A percentile compares a stretch with the other conserved stretches of the same genome.
Evolutionary conservation across 805 yeast species (phyloP).

Genomic region (Ogataea dorogensis): DNA sequence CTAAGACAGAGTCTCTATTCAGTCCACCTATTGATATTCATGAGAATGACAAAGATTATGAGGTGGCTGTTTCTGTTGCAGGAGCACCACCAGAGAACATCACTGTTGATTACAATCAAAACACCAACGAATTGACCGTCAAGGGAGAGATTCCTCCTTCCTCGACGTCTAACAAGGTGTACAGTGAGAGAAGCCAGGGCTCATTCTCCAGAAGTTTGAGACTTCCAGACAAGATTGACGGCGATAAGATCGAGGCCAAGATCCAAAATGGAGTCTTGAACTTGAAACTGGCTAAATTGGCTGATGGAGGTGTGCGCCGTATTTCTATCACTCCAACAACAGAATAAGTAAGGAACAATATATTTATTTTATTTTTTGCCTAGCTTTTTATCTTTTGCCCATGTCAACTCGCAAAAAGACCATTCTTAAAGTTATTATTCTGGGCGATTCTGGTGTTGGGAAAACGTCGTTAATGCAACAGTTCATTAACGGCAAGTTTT

Average conservation of each 20-base stretch:
- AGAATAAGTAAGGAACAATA: too few relatives aligned
- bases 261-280: slow-evolving; percentile 43
- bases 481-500: slow-evolving; percentile 90
- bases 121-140: slow-evolving; percentile 41
- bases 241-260: slow-evolving; percentile 44
- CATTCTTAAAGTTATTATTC: slow-evolving; percentile 78
- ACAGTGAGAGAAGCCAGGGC: slow-evolving; percentile 25
- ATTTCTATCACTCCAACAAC: slow-evolving; percentile 19
- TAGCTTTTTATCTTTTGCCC: slow-evolving; percentile 5
- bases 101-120: slow-evolving; percentile 46
- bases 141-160: slow-evolving; percentile 42
- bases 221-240: slow-evolving; percentile 43
- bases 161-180: slow-evolving; percentile 14
- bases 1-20: too few relatives aligned
- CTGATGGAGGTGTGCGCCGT: slow-evolving; percentile 20
- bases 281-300: slow-evolving; percentile 41
- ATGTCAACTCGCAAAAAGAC: slow-evolving; percentile 59
- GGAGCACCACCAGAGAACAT: slow-evolving; percentile 46
- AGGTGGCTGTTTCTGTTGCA: slow-evolving; percentile 44
- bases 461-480: slow-evolving; percentile 97
- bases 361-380: slow-evolving; percentile 1
- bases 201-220: slow-evolving; percentile 42
- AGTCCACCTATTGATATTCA: slow-evolving; percentile 47
- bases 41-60: slow-evolving; percentile 42
- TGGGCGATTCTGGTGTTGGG: slow-evolving; percentile 98